A percentile compares a stretch with the other conserved stretches of the same genome.
Conservation (phyloP, 2,329 filamentous ascomycete species). For the Alternaria conjuncta region DNA sequence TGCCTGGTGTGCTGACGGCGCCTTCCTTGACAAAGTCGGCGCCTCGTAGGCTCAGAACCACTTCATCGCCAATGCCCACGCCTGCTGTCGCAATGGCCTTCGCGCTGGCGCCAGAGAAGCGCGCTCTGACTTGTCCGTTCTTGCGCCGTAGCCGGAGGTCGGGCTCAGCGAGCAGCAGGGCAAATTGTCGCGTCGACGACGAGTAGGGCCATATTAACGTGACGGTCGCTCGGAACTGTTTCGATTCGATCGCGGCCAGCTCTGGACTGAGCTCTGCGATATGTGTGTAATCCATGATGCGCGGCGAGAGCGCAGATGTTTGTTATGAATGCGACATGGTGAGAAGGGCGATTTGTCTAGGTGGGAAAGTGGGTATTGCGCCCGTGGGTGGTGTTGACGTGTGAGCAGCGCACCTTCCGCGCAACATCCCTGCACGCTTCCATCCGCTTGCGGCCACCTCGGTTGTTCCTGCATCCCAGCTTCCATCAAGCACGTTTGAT, state of each 20-base stretch:
- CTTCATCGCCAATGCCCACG: conserved; percentile 78
- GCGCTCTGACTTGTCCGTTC: conserved; percentile 80
- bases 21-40: conserved; percentile 67
- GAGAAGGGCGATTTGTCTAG: neutral
- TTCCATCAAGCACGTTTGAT: neutral
- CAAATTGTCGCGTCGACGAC: conserved; percentile 73
- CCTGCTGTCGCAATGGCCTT: conserved; percentile 69
- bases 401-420: conserved; percentile 13
- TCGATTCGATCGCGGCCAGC: conserved; percentile 36
- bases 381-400: neutral
- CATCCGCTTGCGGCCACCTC: conserved; percentile 5
- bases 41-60: conserved; percentile 73
- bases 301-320: conserved; percentile 7
- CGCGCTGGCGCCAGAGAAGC: conserved; percentile 74
- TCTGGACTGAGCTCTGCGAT: conserved; percentile 44
- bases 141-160: conserved; percentile 80
- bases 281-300: conserved; percentile 36
- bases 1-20: conserved; percentile 63
- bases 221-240: conserved; percentile 70
- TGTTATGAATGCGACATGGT: conserved; percentile 15
- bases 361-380: neutral
- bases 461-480: neutral
- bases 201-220: conserved; percentile 94
- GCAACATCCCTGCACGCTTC: conserved; percentile 2
- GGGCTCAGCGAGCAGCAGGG: conserved; percentile 82